These are phyloP conservation scores for Pontederia paniculata DNA, from an alignment of 176 grass and related monocot genomes.

Conservation along the genomic window DNA sequence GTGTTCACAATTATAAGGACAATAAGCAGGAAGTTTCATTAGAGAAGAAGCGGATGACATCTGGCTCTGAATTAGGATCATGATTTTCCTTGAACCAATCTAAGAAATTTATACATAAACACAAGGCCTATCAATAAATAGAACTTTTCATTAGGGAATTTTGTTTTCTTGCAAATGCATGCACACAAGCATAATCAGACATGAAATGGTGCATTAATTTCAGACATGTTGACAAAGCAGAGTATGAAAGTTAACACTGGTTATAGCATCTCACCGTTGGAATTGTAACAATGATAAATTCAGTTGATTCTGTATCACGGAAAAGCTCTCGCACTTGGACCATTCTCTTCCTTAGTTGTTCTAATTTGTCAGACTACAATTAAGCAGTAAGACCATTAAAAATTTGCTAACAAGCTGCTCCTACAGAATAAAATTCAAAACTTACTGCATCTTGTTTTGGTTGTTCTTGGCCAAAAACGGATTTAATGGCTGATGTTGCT, in stretches of 20 bases:
- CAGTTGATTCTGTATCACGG: constrained; percentile 67
- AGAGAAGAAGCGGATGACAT: no score
- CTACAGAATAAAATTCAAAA: constrained; percentile 15
- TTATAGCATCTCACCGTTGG: constrained; percentile 45
- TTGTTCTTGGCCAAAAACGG: constrained; percentile 82
- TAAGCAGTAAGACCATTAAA: not conserved
- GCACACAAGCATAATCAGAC: no score
- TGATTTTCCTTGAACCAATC: no score
- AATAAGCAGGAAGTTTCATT: not conserved
- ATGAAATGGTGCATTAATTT: no score
- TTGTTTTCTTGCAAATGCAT: no score
- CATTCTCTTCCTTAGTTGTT: constrained; percentile 89
- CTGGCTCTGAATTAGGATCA: no score
- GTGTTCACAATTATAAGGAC: not conserved
- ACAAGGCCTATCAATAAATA: no score
- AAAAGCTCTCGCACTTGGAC: constrained; percentile 83
- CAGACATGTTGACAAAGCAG: no score
- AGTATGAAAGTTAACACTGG: not conserved
- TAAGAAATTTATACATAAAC: no score
- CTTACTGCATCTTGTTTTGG: constrained; percentile 65
- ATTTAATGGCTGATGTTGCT: constrained; percentile 97
- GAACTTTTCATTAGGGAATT: no score
- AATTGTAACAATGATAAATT: constrained; percentile 97
- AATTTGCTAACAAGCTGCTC: constrained; percentile 3
- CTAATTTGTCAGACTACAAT: constrained; percentile 69